Evolutionary conservation across 1,139 yeast species (phyloP).

Genomic region (Kodamaea fungicola): DNA sequence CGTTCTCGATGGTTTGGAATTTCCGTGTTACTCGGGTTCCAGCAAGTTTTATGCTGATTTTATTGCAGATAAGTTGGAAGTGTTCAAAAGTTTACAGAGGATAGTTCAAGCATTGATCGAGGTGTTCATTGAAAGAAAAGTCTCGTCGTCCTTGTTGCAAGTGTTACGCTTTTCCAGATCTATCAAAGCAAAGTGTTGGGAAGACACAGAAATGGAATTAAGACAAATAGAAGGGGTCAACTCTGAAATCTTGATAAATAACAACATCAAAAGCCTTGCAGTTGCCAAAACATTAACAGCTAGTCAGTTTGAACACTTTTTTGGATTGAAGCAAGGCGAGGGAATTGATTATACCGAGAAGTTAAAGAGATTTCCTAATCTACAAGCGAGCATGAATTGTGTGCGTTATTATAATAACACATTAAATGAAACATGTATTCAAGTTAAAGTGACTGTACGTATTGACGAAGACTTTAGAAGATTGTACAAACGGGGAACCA

Average conservation of each 20-base stretch:
- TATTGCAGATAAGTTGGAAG: constrained; percentile 36
- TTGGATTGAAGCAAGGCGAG: not conserved
- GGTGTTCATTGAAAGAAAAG: constrained; percentile 34
- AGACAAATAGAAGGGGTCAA: constrained; percentile 43
- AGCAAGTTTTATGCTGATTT: constrained; percentile 32
- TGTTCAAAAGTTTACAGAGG: constrained; percentile 38
- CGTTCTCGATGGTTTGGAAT: constrained; percentile 46
- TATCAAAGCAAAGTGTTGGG: constrained; percentile 46
- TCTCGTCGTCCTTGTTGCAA: constrained; percentile 34
- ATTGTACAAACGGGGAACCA: no score
- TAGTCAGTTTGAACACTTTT: constrained; percentile 1
- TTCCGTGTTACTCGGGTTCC: constrained; percentile 35
- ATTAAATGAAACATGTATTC: no score
- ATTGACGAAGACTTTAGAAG: no score
- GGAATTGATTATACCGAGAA: not conserved
- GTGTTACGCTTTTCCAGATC: constrained; percentile 34
- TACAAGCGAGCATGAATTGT: constrained; percentile 1
- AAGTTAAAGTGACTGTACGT: no score
- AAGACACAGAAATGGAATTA: constrained; percentile 36
- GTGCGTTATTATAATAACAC: no score
- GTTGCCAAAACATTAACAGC: not conserved
- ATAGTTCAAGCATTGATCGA: constrained; percentile 42
- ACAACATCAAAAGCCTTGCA: constrained; percentile 17
- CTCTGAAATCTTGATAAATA: constrained; percentile 32
- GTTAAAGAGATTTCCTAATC: constrained; percentile 1